Evolutionary conservation across 2,329 filamentous ascomycete genomes (phyloP).

Genomic region (Gnomoniopsis sp.): DNA sequence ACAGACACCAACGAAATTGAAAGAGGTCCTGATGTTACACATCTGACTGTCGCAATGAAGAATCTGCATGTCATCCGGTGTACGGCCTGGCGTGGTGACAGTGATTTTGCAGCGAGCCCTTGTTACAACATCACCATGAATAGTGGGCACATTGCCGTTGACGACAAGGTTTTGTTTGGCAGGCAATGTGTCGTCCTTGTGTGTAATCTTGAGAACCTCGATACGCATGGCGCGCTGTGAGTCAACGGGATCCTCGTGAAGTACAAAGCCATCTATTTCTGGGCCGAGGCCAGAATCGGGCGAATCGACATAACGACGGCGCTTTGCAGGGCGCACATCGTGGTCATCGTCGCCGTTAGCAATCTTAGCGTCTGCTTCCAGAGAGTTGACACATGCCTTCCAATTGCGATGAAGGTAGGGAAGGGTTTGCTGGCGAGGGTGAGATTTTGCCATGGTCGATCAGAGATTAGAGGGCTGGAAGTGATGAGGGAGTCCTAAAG

Average conservation of each 20-base stretch:
- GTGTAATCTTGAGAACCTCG: slow-evolving; percentile 50
- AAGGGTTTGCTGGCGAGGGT: slow-evolving; percentile 43
- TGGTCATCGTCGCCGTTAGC: slow-evolving; percentile 30
- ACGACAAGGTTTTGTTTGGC: slow-evolving; percentile 32
- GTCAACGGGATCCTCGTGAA: slow-evolving; percentile 21
- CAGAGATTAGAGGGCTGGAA: too few relatives aligned
- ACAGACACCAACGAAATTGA: slow-evolving; percentile 43
- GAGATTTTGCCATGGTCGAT: slow-evolving; percentile 46
- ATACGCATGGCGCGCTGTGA: slow-evolving; percentile 44
- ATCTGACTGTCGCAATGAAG: slow-evolving; percentile 53
- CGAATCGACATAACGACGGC: slow-evolving; percentile 44
- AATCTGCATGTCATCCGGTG: slow-evolving; percentile 35
- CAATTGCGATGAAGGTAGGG: slow-evolving; percentile 56
- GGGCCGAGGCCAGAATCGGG: slow-evolving; percentile 25
- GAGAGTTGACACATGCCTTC: slow-evolving; percentile 43
- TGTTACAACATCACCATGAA: slow-evolving; percentile 32
- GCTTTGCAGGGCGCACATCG: slow-evolving; percentile 42
- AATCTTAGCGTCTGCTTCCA: slow-evolving; percentile 28
- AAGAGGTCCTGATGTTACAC: slow-evolving; percentile 49
- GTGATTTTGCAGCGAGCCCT: slow-evolving; percentile 41
- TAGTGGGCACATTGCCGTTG: slow-evolving; percentile 32
- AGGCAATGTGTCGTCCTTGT: slow-evolving; percentile 40
- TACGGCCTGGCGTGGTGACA: slow-evolving; percentile 30
- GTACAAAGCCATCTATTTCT: slow-evolving; percentile 15
- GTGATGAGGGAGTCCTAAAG: too few relatives aligned